phyloP scores from a whole-genome alignment of 1,284 basidiomycete species.

The Boletellus deceptivus region DNA sequence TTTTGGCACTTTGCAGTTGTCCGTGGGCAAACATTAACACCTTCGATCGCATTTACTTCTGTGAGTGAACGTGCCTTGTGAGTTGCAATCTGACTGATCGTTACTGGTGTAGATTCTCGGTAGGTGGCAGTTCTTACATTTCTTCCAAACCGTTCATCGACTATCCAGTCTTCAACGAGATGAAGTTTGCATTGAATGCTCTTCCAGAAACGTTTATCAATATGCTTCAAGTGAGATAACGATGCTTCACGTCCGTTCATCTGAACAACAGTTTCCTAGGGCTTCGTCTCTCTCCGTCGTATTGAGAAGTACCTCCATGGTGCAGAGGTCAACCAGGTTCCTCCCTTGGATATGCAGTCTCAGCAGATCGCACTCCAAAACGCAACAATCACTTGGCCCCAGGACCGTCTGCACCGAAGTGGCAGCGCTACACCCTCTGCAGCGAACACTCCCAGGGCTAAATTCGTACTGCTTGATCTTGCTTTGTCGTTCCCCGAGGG shows the following conservation, averaged over 20 bases:
- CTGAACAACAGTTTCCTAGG: constrained; percentile 38
- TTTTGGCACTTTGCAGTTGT: constrained; percentile 84
- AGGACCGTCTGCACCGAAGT: constrained; percentile 57
- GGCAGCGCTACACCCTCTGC: constrained; percentile 48
- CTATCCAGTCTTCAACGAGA: constrained; percentile 75
- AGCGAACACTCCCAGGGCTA: constrained; percentile 69
- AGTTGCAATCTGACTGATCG: not conserved
- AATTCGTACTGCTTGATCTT: constrained; percentile 82
- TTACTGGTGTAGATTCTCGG: constrained; percentile 46
- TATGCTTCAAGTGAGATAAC: constrained; percentile 62
- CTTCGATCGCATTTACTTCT: constrained; percentile 73
- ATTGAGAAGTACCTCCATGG: constrained; percentile 87
- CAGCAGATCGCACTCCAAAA: constrained; percentile 72
- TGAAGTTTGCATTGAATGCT: constrained; percentile 81
- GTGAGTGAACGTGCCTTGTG: constrained; percentile 38
- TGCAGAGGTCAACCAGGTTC: constrained; percentile 64
- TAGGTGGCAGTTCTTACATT: constrained; percentile 22
- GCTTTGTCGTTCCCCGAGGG: constrained; percentile 76
- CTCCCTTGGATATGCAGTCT: constrained; percentile 54
- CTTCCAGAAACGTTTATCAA: constrained; percentile 90
- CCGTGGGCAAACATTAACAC: constrained; percentile 68
- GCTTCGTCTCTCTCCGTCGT: constrained; percentile 82
- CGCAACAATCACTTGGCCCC: constrained; percentile 89
- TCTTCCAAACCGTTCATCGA: constrained; percentile 4
- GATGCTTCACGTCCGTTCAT: not conserved